Conservation (phyloP, 2,329 filamentous ascomycete genomes). For the Ilyonectria sp. region DNA sequence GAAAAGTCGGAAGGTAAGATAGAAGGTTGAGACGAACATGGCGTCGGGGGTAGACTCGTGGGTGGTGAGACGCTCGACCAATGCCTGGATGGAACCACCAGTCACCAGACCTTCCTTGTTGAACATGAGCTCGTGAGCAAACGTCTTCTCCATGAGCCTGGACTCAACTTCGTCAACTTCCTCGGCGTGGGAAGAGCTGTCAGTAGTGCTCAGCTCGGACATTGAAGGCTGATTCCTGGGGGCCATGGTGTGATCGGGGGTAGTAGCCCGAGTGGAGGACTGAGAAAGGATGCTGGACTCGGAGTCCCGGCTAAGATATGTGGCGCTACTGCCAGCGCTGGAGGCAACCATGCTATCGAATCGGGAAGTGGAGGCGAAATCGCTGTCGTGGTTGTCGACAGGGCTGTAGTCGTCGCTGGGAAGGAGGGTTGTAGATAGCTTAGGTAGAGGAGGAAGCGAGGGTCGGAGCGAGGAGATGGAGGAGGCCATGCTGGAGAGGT, state of each 20-base stretch:
- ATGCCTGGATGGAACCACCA: constrained; percentile 88
- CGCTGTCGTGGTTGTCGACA: constrained; percentile 64
- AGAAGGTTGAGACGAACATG: constrained; percentile 94
- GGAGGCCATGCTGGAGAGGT: constrained; percentile 60
- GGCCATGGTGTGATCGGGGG: constrained; percentile 76
- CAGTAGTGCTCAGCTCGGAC: constrained; percentile 77
- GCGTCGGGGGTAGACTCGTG: constrained; percentile 94
- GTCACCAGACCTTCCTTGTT: constrained; percentile 97
- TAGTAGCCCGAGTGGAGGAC: constrained; percentile 89
- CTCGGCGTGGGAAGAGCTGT: constrained; percentile 78
- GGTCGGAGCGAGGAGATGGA: constrained; percentile 65
- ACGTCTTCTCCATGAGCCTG: constrained; percentile 91
- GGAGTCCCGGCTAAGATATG: constrained; percentile 85
- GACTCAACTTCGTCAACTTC: constrained; percentile 86
- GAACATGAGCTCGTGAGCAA: constrained; percentile 89
- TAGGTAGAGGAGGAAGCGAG: constrained; percentile 70
- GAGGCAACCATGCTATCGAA: constrained; percentile 82
- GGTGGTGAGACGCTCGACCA: constrained; percentile 94
- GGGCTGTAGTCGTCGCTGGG: constrained; percentile 65
- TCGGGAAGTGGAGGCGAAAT: constrained; percentile 67
- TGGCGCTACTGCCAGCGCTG: constrained; percentile 84
- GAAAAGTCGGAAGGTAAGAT: constrained; percentile 95
- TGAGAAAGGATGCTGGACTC: constrained; percentile 85
- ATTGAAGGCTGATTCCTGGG: constrained; percentile 74
- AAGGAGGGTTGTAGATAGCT: constrained; percentile 67